phyloP scores from a whole-genome alignment of 345 rosid genomes.

The Tarenaya hassleriana region DNA sequence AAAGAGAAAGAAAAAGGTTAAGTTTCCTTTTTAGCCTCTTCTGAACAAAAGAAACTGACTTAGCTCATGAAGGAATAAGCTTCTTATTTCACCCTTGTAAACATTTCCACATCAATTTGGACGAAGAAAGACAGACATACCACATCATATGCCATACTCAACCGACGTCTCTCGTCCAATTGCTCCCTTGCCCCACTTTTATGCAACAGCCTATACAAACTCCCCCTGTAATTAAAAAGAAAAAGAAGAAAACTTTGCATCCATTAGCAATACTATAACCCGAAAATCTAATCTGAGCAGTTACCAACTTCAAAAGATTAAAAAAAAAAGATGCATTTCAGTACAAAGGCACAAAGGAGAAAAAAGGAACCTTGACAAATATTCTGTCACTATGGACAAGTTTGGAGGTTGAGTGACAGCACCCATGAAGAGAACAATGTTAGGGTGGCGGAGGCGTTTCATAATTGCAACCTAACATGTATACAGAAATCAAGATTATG shows the following conservation, averaged over 20 bases:
- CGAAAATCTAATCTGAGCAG: no score
- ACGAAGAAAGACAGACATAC: slow-evolving; percentile 39
- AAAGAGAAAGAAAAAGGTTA: not conserved
- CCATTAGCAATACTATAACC: no score
- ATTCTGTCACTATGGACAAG: slow-evolving; percentile 96
- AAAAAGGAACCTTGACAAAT: slow-evolving; percentile 69
- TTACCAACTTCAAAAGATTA: not conserved
- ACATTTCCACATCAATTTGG: slow-evolving; percentile 1
- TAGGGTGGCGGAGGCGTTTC: slow-evolving; percentile 98
- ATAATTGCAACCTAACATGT: slow-evolving; percentile 79
- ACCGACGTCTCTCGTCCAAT: slow-evolving; percentile 87
- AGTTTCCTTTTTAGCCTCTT: not conserved
- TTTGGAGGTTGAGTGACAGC: slow-evolving; percentile 97
- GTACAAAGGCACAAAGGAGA: slow-evolving; percentile 12
- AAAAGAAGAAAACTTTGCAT: no score
- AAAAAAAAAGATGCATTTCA: no score
- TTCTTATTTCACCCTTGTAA: not conserved
- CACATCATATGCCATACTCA: slow-evolving; percentile 98
- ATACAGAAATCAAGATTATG: slow-evolving; percentile 21
- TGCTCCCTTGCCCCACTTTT: slow-evolving; percentile 76
- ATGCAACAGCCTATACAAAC: slow-evolving; percentile 89
- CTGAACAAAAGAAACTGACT: slow-evolving; percentile 15
- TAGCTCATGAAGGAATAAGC: slow-evolving; percentile 5
- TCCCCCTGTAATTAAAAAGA: no score
- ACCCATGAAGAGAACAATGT: slow-evolving; percentile 99